Base-by-base conservation (phyloP, 768 basidiomycete genomes). In the Lactarius sp. region DNA sequence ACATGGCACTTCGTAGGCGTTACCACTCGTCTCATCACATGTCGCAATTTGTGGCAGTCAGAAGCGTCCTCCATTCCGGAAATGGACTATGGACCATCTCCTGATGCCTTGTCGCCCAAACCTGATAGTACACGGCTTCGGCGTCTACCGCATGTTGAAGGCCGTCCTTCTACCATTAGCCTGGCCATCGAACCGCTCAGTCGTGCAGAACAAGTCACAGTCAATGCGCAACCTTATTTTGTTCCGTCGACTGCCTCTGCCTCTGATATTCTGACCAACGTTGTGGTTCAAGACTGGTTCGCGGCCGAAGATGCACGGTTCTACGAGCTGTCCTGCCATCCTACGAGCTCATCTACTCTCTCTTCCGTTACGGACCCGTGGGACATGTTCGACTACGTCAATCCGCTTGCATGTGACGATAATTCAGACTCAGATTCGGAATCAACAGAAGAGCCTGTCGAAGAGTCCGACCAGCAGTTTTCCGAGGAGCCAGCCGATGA, bases 191-290 rank as follows among this genome's bases (percentile, higher is more conserved):
- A 54, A 13, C 58, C 27, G 31, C 20, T 44, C 39, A 42, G 59
- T 4, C 14, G 27, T 22, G 54, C 27, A 20, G 59, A 52, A 9
- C 49, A 42, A 10, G 27, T 47, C 41, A 6, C 20, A n/a, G 47
- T 59, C 33, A 56, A 52, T 18, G 54, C 37, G 22, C 41, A 20
- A 37, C 59, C 64, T 10, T 60, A 56, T 18, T 64, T 65, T 34
- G 64, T 65, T 42, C 54, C 20, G 34, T 52, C 63, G 10, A 64
- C 59, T 31, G 64, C 59, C n/a, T 60, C 64, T 34, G 64, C 64
- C 18, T 51, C 54, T 2, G 64, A 65, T 18, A 46, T 65, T 18
- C 54, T 65, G 41, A 51, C 54, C 49, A 56, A 60, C 20, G 54
- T 65, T 12, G 59, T 54, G 5, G 14, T 65, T 14, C 64, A 60